These are phyloP conservation scores for Leucocoprinus sp. DNA, from an alignment of 768 basidiomycete species.

Conservation along the genomic window DNA sequence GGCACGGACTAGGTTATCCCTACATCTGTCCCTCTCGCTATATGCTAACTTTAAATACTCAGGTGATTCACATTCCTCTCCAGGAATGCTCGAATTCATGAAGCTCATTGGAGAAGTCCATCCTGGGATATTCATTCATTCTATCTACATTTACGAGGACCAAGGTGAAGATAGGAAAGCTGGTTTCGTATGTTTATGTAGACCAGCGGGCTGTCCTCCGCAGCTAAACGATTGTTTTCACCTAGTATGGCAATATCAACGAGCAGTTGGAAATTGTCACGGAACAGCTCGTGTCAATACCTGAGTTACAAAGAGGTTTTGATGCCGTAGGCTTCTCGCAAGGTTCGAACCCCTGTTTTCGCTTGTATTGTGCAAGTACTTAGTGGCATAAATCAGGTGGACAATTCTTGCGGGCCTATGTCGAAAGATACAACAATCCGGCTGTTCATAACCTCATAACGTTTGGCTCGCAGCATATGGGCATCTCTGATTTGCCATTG, in stretches of 20 bases:
- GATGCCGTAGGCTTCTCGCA: constrained; percentile 88
- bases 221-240: not conserved
- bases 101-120: constrained; percentile 51
- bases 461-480: constrained; percentile 86
- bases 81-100: constrained; percentile 65
- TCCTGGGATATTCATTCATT: constrained; percentile 72
- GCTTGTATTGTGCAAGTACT: not conserved
- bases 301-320: constrained; percentile 63
- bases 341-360: constrained; percentile 30
- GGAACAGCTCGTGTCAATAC: constrained; percentile 52
- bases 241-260: constrained; percentile 71
- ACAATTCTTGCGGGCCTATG: constrained; percentile 81
- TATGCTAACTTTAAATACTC: constrained; percentile 25
- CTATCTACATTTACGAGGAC: constrained; percentile 58
- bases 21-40: not conserved
- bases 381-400: constrained; percentile 39
- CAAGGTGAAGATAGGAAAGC: constrained; percentile 57
- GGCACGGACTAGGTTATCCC: constrained; percentile 60
- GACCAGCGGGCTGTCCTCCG: not conserved
- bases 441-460: constrained; percentile 77
- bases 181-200: constrained; percentile 51
- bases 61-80: constrained; percentile 72
- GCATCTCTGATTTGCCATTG: constrained; percentile 64
- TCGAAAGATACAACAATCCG: constrained; percentile 67
- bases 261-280: constrained; percentile 60